Evolutionary conservation across 1,284 basidiomycete species (phyloP).

Genomic region (Malassezia equina): DNA sequence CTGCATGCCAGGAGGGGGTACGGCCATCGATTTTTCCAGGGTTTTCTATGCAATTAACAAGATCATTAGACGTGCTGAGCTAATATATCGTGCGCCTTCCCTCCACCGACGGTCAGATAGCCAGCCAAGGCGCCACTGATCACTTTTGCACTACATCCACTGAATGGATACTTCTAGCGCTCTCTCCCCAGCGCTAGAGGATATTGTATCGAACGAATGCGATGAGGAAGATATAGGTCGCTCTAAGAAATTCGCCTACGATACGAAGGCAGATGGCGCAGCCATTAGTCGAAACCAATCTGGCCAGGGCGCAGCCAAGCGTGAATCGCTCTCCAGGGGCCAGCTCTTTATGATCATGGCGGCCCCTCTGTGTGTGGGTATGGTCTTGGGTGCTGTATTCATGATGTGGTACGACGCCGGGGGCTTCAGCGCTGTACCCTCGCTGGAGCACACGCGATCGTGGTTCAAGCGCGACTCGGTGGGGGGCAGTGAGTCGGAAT

Average conservation of each 20-base stretch:
- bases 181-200: not conserved
- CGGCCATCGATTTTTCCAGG: slow-evolving; percentile 5
- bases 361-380: not conserved
- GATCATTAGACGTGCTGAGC: not conserved
- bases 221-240: not conserved
- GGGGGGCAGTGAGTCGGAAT: not conserved
- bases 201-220: not conserved
- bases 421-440: not conserved
- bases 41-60: slow-evolving; percentile 3
- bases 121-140: not conserved
- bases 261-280: not conserved
- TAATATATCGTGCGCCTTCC: not conserved
- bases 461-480: not conserved
- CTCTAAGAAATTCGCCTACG: not conserved
- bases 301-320: not conserved
- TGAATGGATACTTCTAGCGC: not conserved
- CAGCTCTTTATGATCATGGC: not conserved
- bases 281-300: not conserved
- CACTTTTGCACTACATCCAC: not conserved
- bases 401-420: not conserved
- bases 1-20: not conserved
- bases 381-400: not conserved
- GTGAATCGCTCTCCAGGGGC: not conserved
- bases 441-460: not conserved
- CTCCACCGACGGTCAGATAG: not conserved